A percentile compares a stretch with the other conserved stretches of the same genome.
Conservation (phyloP, 805 yeast genomes). For the Metschnikowia chrysomelidarum region DNA sequence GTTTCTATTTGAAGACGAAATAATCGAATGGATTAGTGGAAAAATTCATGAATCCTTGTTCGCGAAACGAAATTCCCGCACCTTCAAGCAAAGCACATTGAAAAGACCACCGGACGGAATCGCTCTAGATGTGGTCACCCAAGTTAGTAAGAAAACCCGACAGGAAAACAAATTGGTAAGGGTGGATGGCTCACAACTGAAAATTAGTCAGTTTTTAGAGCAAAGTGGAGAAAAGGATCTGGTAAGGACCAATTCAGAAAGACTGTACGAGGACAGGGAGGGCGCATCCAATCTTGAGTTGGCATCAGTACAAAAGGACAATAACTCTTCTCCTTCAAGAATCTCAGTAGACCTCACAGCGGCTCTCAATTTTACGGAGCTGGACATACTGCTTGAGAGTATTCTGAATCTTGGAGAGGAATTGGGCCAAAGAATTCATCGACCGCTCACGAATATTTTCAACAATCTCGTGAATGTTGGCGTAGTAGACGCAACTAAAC, state of each 20-base stretch:
- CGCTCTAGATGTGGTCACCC: slow-evolving; percentile 11
- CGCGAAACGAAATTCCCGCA: slow-evolving; percentile 62
- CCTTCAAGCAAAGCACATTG: slow-evolving; percentile 60
- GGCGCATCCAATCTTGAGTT: too few relatives aligned
- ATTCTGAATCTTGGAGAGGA: slow-evolving; percentile 53
- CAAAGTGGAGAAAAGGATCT: too few relatives aligned
- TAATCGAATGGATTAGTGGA: slow-evolving; percentile 57
- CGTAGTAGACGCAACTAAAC: slow-evolving; percentile 63
- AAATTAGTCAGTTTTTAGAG: slow-evolving; percentile 22
- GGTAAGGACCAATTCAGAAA: too few relatives aligned
- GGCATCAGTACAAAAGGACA: too few relatives aligned
- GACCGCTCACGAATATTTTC: slow-evolving; percentile 64
- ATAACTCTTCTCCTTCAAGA: too few relatives aligned
- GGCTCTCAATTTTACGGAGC: too few relatives aligned
- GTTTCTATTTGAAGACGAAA: slow-evolving; percentile 83
- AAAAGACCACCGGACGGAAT: slow-evolving; percentile 12
- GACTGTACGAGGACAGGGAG: too few relatives aligned
- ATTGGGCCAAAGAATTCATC: slow-evolving; percentile 45
- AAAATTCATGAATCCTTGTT: slow-evolving; percentile 50
- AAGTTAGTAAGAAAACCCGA: slow-evolving; percentile 31
- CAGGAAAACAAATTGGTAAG: slow-evolving; percentile 69
- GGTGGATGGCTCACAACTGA: slow-evolving; percentile 64
- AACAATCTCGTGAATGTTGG: slow-evolving; percentile 77
- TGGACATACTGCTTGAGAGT: slow-evolving; percentile 53
- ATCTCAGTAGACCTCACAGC: too few relatives aligned